Conservation (phyloP, 2,329 filamentous ascomycete species). For the Diaporthe eres region DNA sequence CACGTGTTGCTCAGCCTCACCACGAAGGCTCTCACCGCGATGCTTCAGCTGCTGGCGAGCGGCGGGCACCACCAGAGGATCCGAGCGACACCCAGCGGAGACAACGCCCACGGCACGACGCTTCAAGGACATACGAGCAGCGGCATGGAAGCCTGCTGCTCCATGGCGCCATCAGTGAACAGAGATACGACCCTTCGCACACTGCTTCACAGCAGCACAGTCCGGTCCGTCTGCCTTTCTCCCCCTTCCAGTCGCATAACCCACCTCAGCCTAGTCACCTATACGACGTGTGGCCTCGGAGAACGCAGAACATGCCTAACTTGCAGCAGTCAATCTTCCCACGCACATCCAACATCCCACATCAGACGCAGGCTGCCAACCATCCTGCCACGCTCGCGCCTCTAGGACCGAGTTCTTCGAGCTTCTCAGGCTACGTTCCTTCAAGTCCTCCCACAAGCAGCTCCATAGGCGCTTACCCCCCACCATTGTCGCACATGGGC, state of each 20-base stretch:
- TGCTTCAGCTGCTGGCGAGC: conserved; percentile 25
- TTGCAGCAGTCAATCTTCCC: conserved; percentile 28
- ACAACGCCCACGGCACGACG: conserved; percentile 49
- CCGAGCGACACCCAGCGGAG: conserved; percentile 49
- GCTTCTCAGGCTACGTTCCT: conserved; percentile 16
- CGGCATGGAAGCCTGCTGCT: conserved; percentile 48
- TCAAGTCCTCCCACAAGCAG: conserved; percentile 4
- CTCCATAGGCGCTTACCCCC: not conserved
- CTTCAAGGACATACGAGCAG: conserved; percentile 46
- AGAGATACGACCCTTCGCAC: conserved; percentile 16
- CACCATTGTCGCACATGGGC: not conserved
- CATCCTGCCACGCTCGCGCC: conserved; percentile 27
- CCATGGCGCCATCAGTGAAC: conserved; percentile 3
- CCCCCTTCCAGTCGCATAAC: not conserved
- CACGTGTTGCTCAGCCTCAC: conserved; percentile 9
- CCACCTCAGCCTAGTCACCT: conserved; percentile 1
- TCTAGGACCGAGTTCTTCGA: not conserved
- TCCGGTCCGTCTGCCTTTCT: conserved; percentile 21
- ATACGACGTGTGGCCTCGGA: conserved; percentile 15
- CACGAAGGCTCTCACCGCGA: conserved; percentile 4
- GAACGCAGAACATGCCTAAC: conserved; percentile 12
- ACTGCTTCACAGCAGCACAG: conserved; percentile 30
- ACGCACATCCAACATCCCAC: conserved; percentile 2
- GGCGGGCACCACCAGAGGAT: conserved; percentile 49
- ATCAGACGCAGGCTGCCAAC: conserved; percentile 11